phyloP scores from a whole-genome alignment of 192 early-diverging fungal species.

The Chytriomyces sp. region DNA sequence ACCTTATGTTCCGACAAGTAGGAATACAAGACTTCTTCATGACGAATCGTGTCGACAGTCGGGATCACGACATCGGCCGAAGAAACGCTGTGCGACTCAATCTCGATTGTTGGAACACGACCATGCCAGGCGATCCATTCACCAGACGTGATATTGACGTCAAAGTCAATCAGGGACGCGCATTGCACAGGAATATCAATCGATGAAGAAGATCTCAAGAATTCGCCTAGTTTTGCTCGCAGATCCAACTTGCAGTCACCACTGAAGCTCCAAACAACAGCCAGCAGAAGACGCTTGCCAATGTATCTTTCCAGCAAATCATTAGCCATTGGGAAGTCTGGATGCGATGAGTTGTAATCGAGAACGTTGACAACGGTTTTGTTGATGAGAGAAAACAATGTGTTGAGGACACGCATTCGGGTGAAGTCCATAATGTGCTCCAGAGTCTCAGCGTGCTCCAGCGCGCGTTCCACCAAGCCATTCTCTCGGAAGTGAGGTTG shows the following conservation, averaged over 20 bases:
- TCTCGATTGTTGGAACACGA: slow-evolving; percentile 91
- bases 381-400: slow-evolving; percentile 91
- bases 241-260: slow-evolving; percentile 82
- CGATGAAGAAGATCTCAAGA: slow-evolving; percentile 73
- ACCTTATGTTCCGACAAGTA: slow-evolving; percentile 93
- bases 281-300: slow-evolving; percentile 78
- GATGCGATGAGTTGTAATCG: slow-evolving; percentile 90
- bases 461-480: slow-evolving; percentile 74
- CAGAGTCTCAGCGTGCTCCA: slow-evolving; percentile 70
- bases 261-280: slow-evolving; percentile 93
- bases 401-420: slow-evolving; percentile 75
- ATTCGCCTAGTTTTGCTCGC: slow-evolving; percentile 78
- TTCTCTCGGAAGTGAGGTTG: slow-evolving; percentile 73
- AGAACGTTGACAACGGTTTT: slow-evolving; percentile 81
- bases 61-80: slow-evolving; percentile 95
- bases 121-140: slow-evolving; percentile 91
- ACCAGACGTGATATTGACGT: slow-evolving; percentile 74
- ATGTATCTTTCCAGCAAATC: slow-evolving; percentile 82
- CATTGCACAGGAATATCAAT: slow-evolving; percentile 72
- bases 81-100: slow-evolving; percentile 89
- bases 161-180: slow-evolving; percentile 84
- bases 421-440: slow-evolving; percentile 99
- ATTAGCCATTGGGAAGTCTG: slow-evolving; percentile 89
- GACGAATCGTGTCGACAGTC: slow-evolving; percentile 96
- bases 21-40: slow-evolving; percentile 93